Evolutionary conservation across 805 yeast genomes (phyloP), one percentile per base, ranked within the genome.

Genomic region (Ogataea degrootiae): DNA sequence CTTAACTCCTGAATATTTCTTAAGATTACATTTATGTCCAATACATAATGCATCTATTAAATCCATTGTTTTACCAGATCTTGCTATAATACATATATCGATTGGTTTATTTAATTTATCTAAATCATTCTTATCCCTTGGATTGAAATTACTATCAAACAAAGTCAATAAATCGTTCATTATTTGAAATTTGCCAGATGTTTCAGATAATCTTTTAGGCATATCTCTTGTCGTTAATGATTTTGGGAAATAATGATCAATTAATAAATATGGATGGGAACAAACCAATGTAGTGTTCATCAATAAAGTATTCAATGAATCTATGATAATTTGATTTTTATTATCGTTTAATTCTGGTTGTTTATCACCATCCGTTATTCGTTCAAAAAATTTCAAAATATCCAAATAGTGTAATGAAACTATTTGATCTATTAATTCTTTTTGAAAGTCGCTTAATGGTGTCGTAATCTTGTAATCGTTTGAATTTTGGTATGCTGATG

Each of bases 341-440:
- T 26, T 26, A 26, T 26, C 31, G 31, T 26, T 26, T 26, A 26
- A 26, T 29, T 46, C 45, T 31, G 50, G 46, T 2, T 51, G 44
- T 37, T 53, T 59, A 15, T 71, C 75, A 6, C 67, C 63, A 37
- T 68, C 67, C 52, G 73, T 76, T 48, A 74, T 69, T 43, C 79
- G 71, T 62, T 89, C 96, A 60, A 87, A 90, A 63, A 85, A 91
- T 66, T 89, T 83, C 56, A 92, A 71, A 48, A 92, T 89, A 61
- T 91, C 98, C 34, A 92, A 81, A 62, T 91, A 92, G 66, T 92
- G 98, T 37, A 90, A 71, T 1, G 96, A 87, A 12, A 92, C 87
- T 31, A 94, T 90, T 62, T 90, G 96, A 65, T 92, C 96, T 11
- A 91, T 87, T 44, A 92, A 73, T 58, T 90, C 94, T 58, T 83